Base-by-base conservation (phyloP, 2,329 filamentous ascomycete species). In the Colletotrichum caudatum region DNA sequence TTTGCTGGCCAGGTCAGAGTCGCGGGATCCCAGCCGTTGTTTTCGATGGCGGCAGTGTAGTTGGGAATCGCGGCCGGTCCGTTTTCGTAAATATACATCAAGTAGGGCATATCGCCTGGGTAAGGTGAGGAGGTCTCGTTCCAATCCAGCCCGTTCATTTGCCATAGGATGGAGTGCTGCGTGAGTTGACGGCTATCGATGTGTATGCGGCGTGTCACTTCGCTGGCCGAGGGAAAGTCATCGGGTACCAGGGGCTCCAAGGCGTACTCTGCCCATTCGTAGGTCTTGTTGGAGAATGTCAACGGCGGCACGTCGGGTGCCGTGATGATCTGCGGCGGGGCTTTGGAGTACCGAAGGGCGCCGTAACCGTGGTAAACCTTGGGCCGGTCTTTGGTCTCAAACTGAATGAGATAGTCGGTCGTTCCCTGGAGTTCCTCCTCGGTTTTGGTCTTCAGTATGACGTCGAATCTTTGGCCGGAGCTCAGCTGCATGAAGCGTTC, bases 381-480 rank as follows among this genome's bases (percentile, higher is more conserved):
- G 0, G 86, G 85, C 0, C 87, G 82, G 48, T 88, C 86, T 20
- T 84, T 83, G 12, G 83, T 88, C 71, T 87, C 84, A 66, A 83
- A 82, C 57, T 86, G 84, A 29, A 88, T 83, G 73, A 82, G 81
- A 69, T 82, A 88, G 50, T 83, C 80, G 3, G 80, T 80, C 0
- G 57, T 71, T 5, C 57, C 67, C 26, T 53, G 48, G 1, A 89
- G 78, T 73, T 89, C 83, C 0, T 80, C 79, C 53, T 73, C 74
- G 0, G 81, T 81, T 74, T 90, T 91, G 1, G 89, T 83, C 16
- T 80, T 82, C 41, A 92, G 80, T 2, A 91, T 80, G 0, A 85
- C 81, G 72, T 88, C 88, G 76, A 88, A 91, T n/a, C 90, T 86
- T 75, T 92, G 89, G 0, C 90, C 90, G 6, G 83, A 80, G 9